These are phyloP conservation scores for Cavenderia fasciculata DNA, from an alignment of 78 protist species.

Conservation along the genomic window DNA sequence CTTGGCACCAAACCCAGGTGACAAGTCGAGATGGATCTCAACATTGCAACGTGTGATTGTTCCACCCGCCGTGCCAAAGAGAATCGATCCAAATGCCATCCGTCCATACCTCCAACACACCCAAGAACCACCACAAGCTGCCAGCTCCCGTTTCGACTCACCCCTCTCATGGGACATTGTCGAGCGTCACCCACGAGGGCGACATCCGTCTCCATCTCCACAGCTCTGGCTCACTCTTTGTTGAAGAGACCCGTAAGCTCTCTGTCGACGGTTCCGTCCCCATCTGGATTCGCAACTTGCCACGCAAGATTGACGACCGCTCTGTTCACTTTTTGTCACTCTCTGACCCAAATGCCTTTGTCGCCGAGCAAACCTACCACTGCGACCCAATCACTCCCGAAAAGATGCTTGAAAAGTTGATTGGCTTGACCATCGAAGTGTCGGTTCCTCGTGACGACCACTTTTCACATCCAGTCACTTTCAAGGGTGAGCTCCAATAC, in stretches of 20 bases:
- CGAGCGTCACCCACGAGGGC: conserved; percentile 8
- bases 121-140: conserved; percentile 61
- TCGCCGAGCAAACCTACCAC: conserved; percentile 53
- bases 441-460: conserved; percentile 58
- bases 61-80: conserved; percentile 61
- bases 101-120: conserved; percentile 58
- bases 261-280: neutral
- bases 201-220: conserved; percentile 39
- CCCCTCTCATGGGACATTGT: conserved; percentile 29
- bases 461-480: conserved; percentile 22
- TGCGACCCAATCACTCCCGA: conserved; percentile 52
- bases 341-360: conserved; percentile 43
- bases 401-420: conserved; percentile 18
- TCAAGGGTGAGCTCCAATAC: conserved; percentile 42
- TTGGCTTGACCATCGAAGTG: conserved; percentile 49
- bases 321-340: conserved; percentile 33
- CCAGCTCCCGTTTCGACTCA: conserved; percentile 31
- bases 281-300: conserved; percentile 29
- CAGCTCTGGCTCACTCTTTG: conserved; percentile 5
- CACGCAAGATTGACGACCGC: conserved; percentile 24
- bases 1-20: conserved; percentile 11
- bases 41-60: neutral
- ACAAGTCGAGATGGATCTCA: conserved; percentile 18
- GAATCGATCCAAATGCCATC: conserved; percentile 40
- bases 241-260: conserved; percentile 39